phyloP scores from a whole-genome alignment of 352 stramenopile species.

The Detonula confervacea region DNA sequence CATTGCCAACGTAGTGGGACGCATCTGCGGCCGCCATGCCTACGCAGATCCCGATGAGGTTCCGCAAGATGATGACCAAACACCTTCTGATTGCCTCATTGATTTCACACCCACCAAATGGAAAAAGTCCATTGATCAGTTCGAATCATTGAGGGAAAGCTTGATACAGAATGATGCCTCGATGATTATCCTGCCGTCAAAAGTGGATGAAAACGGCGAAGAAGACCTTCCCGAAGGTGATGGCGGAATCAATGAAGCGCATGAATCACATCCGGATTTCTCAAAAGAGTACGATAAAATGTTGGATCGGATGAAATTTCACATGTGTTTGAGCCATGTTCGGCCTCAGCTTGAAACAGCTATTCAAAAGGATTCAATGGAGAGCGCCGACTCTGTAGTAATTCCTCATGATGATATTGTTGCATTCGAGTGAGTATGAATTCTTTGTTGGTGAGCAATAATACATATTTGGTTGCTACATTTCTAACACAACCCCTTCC shows the following conservation, averaged over 20 bases:
- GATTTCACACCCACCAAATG: constrained; percentile 42
- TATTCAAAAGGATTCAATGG: constrained; percentile 21
- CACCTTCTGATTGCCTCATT: constrained; percentile 23
- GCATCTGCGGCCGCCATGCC: constrained; percentile 41
- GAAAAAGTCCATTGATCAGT: constrained; percentile 42
- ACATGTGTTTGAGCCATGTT: constrained; percentile 56
- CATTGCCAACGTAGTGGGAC: constrained; percentile 38
- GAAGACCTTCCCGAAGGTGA: constrained; percentile 30
- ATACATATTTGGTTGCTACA: too few relatives aligned
- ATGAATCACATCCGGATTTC: constrained; percentile 37
- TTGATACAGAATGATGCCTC: constrained; percentile 49
- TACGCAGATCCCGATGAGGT: constrained; percentile 21
- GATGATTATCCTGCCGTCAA: constrained; percentile 33
- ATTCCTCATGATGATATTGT: constrained; percentile 54
- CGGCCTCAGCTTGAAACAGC: constrained; percentile 44
- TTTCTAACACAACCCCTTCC: too few relatives aligned
- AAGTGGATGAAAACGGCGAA: constrained; percentile 29
- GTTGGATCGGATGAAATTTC: constrained; percentile 50
- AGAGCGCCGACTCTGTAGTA: constrained; percentile 30
- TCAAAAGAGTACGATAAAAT: constrained; percentile 30
- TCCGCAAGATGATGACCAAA: constrained; percentile 7
- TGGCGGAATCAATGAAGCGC: constrained; percentile 28
- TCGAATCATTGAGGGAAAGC: constrained; percentile 31
- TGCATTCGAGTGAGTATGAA: constrained; percentile 47
- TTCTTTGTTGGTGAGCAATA: background rate